Evolutionary conservation across 139 green algal genomes (phyloP).

Genomic region (Chlorella ohadii): DNA sequence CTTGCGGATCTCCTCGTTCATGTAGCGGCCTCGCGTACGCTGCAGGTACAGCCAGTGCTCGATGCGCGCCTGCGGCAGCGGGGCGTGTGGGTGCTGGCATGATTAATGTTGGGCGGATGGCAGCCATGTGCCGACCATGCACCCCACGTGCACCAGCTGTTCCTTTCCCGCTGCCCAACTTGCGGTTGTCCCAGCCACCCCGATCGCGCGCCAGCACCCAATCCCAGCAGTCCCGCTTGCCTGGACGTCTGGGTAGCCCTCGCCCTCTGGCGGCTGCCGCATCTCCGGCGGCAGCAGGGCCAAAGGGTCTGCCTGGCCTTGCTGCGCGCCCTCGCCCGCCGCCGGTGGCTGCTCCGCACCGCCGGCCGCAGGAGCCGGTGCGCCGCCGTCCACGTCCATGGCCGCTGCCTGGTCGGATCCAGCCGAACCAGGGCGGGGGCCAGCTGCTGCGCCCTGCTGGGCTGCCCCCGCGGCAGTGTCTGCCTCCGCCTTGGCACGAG

Average conservation of each 20-base stretch:
- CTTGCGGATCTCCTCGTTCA: slow-evolving; percentile 33
- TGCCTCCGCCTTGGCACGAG: neutral
- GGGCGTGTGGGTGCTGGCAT: no score
- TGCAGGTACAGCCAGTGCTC: slow-evolving; percentile 39
- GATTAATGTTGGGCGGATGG: no score
- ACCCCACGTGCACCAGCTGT: no score
- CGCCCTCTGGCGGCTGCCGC: slow-evolving; percentile 13
- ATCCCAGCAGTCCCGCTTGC: neutral
- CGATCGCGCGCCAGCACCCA: no score
- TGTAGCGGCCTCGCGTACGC: slow-evolving; percentile 11
- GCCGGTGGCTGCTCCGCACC: slow-evolving; percentile 24
- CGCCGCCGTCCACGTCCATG: neutral
- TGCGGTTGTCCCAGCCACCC: no score
- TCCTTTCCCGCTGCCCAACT: no score
- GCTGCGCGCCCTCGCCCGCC: neutral
- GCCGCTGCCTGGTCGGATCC: neutral
- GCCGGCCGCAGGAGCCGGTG: neutral
- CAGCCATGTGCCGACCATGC: no score
- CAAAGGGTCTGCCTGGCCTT: neutral
- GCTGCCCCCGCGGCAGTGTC: neutral
- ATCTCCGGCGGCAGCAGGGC: slow-evolving; percentile 35
- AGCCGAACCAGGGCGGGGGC: neutral
- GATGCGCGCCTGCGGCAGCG: slow-evolving; percentile 15
- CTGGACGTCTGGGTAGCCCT: slow-evolving; percentile 17
- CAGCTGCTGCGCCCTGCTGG: neutral